phyloP scores from a whole-genome alignment of 495 filamentous ascomycete genomes.

The Terfezia boudieri region DNA sequence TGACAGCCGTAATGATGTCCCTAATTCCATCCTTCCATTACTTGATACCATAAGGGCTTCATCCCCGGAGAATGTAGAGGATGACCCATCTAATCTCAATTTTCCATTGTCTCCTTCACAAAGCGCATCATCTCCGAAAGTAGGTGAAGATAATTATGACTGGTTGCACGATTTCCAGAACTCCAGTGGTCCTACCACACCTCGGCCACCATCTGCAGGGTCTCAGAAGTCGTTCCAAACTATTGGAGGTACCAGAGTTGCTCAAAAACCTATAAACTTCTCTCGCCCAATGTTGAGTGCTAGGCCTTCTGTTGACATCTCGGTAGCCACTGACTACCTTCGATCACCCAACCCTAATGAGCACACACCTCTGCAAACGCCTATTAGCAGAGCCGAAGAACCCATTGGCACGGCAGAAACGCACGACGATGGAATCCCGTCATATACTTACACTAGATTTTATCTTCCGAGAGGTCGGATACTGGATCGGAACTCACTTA shows the following conservation, averaged over 20 bases:
- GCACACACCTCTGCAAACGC: neutral
- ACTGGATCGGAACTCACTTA: constrained; percentile 44
- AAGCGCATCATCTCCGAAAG: neutral
- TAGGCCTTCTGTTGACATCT: neutral
- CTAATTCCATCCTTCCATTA: neutral
- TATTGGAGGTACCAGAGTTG: neutral
- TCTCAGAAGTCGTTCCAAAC: neutral
- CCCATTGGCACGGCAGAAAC: neutral
- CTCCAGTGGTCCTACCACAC: neutral
- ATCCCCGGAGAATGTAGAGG: neutral
- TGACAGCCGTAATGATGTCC: neutral
- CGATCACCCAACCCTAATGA: neutral
- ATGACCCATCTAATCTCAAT: neutral
- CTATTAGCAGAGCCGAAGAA: neutral
- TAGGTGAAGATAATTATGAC: neutral
- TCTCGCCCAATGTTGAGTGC: neutral
- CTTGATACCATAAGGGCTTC: neutral
- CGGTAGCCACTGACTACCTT: neutral
- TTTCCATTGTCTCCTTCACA: neutral
- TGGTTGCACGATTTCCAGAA: neutral
- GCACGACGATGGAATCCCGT: constrained; percentile 32
- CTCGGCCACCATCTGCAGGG: neutral
- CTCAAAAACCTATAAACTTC: neutral
- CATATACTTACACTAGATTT: constrained; percentile 69
- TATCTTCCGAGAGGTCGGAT: constrained; percentile 58